These are phyloP conservation scores for Hamamelis virginiana DNA, from an alignment of 164 flowering plant species.

Conservation along the genomic window DNA sequence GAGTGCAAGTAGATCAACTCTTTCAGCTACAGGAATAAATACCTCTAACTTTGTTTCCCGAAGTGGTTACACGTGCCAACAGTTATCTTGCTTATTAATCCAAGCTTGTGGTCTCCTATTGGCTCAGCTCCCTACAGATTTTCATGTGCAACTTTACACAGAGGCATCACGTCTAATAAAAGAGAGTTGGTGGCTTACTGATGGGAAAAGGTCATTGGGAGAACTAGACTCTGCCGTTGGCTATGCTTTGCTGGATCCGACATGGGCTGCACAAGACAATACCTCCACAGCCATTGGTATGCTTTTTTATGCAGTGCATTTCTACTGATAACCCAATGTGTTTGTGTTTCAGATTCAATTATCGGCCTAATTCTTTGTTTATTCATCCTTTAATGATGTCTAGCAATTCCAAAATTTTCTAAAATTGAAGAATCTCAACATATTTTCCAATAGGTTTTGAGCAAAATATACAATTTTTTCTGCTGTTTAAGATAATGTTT, in stretches of 20 bases:
- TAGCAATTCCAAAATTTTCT: no score
- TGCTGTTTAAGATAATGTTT: no score
- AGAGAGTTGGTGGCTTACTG: conserved; percentile 95
- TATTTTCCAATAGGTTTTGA: no score
- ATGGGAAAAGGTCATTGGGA: conserved; percentile 66
- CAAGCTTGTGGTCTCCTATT: conserved; percentile 96
- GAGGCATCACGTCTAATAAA: conserved; percentile 86
- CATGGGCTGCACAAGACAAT: conserved; percentile 98
- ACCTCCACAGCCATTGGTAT: conserved; percentile 97
- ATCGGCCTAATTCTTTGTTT: no score
- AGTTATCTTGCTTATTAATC: conserved; percentile 84
- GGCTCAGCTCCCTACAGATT: conserved; percentile 94
- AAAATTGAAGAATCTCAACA: no score
- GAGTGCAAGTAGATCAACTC: conserved; percentile 65
- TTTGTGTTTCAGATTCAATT: no score
- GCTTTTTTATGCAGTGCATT: no score
- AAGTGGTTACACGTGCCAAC: conserved; percentile 91
- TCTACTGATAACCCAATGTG: no score
- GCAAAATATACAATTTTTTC: no score
- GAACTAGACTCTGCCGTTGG: conserved; percentile 94
- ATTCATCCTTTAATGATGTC: no score
- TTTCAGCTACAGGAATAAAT: conserved; percentile 67
- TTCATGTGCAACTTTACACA: conserved; percentile 77
- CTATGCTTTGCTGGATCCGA: conserved; percentile 91
- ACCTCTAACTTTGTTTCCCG: conserved; percentile 75